phyloP scores from a whole-genome alignment of 306 rosid species.

The Casuarina glauca region DNA sequence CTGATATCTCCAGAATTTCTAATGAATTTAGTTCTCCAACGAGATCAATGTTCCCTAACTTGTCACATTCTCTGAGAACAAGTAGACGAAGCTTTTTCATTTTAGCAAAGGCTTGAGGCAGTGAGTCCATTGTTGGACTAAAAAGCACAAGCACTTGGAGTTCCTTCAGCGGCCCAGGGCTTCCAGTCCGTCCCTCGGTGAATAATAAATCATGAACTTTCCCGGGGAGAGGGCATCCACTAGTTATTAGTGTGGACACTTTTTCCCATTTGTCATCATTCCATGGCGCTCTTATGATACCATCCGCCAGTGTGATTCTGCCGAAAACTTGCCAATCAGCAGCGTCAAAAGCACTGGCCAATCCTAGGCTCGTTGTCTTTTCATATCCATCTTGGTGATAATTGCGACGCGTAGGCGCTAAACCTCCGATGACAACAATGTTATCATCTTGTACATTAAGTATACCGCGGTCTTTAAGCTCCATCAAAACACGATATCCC shows the following conservation, averaged over 20 bases:
- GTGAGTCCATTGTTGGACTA: slow-evolving; percentile 21
- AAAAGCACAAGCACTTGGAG: slow-evolving; percentile 27
- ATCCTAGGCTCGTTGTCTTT: slow-evolving; percentile 25
- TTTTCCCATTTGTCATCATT: slow-evolving; percentile 4
- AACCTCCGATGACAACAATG: slow-evolving; percentile 14
- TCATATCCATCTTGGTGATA: neutral
- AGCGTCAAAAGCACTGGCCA: slow-evolving; percentile 27
- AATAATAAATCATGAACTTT: slow-evolving; percentile 19
- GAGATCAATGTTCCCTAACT: slow-evolving; percentile 5
- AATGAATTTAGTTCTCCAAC: neutral
- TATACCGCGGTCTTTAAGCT: slow-evolving; percentile 27
- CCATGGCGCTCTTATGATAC: slow-evolving; percentile 25
- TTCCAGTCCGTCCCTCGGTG: no score
- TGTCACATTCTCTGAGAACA: slow-evolving; percentile 41
- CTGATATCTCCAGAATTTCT: slow-evolving; percentile 37
- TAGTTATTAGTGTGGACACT: slow-evolving; percentile 26
- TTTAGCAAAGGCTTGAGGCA: neutral
- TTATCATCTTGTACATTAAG: slow-evolving; percentile 24
- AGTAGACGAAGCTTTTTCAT: slow-evolving; percentile 28
- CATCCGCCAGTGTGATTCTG: slow-evolving; percentile 10
- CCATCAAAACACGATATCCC: slow-evolving; percentile 33
- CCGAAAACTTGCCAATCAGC: slow-evolving; percentile 24
- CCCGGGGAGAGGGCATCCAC: slow-evolving; percentile 25
- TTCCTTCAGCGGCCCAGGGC: neutral
- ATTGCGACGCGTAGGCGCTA: neutral